Conservation (phyloP, 2,329 filamentous ascomycete genomes). For the Fusarium nurragi region DNA sequence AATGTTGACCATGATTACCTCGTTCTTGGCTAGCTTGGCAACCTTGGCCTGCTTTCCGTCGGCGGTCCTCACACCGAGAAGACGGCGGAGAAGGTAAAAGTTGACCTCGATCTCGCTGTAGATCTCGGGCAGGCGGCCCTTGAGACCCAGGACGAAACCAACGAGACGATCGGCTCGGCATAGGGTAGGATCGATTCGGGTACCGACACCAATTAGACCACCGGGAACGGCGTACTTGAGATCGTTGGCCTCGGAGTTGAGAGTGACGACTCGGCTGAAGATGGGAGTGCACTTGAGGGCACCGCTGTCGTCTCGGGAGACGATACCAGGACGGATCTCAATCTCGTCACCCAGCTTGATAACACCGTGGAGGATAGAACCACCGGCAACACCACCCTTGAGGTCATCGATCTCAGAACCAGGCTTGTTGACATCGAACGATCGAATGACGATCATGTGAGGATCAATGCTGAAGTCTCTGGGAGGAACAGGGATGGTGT, state of each 20-base stretch:
- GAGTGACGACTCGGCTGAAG: slow-evolving; percentile 91
- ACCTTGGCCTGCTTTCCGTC: slow-evolving; percentile 99
- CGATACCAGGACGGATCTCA: slow-evolving; percentile 98
- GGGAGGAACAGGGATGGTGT: slow-evolving; percentile 90
- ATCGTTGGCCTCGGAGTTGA: slow-evolving; percentile 98
- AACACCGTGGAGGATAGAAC: slow-evolving; percentile 94
- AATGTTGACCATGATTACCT: slow-evolving; percentile 99
- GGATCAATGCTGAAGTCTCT: slow-evolving; percentile 92
- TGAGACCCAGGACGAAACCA: slow-evolving; percentile 95
- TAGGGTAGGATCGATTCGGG: slow-evolving; percentile 94
- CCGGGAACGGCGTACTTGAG: slow-evolving; percentile 98
- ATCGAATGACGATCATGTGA: slow-evolving; percentile 99
- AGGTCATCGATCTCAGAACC: slow-evolving; percentile 98
- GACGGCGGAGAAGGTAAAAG: slow-evolving; percentile 95
- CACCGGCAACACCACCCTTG: slow-evolving; percentile 98
- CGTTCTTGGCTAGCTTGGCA: slow-evolving; percentile 96
- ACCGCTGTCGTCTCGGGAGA: slow-evolving; percentile 92
- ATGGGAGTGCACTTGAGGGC: slow-evolving; percentile 97
- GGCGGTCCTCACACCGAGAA: slow-evolving; percentile 96
- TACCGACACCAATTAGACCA: slow-evolving; percentile 97
- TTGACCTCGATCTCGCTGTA: slow-evolving; percentile 99
- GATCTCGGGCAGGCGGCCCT: slow-evolving; percentile 92
- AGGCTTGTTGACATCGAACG: slow-evolving; percentile 99
- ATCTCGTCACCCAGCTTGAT: slow-evolving; percentile 98
- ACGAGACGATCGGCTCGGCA: slow-evolving; percentile 99